Conservation (phyloP, 108 stramenopile genomes). For the Fragilariopsis cylindrus region DNA sequence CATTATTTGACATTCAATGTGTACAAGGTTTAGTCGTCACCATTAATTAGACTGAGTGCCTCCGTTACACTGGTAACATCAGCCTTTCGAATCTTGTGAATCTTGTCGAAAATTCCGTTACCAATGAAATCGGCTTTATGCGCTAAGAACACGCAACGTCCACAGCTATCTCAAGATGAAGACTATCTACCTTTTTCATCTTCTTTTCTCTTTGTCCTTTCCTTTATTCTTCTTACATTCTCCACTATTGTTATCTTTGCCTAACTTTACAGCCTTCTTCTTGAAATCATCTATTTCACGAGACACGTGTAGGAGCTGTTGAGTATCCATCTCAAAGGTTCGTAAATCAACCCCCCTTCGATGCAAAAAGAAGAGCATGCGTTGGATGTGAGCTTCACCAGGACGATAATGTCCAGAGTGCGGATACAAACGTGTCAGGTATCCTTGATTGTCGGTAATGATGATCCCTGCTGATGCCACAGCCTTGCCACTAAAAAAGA, state of each 20-base stretch:
- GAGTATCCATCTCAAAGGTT: constrained; percentile 85
- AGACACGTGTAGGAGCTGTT: constrained; percentile 87
- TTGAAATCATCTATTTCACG: constrained; percentile 48
- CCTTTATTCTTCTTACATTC: constrained; percentile 49
- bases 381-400: constrained; percentile 84
- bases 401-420: constrained; percentile 95
- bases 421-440: constrained; percentile 80
- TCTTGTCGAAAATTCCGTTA: constrained; percentile 72
- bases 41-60: constrained; percentile 47
- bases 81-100: constrained; percentile 77
- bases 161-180: constrained; percentile 65
- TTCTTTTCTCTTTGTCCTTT: constrained; percentile 54
- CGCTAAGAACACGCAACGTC: constrained; percentile 79
- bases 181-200: constrained; percentile 69
- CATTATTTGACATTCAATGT: neutral
- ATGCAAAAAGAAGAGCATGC: constrained; percentile 81
- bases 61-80: constrained; percentile 54
- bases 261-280: constrained; percentile 23
- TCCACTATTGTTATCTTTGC: constrained; percentile 16
- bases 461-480: constrained; percentile 92
- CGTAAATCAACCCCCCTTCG: constrained; percentile 71
- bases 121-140: constrained; percentile 83
- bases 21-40: constrained; percentile 9
- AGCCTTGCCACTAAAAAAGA: constrained; percentile 89
- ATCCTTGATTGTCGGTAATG: constrained; percentile 79